Percentiles rank a stretch among this genome's conserved stretches.
Conservation (phyloP, 1,139 yeast genomes). For the Zygosaccharomyces pseudobailii region DNA sequence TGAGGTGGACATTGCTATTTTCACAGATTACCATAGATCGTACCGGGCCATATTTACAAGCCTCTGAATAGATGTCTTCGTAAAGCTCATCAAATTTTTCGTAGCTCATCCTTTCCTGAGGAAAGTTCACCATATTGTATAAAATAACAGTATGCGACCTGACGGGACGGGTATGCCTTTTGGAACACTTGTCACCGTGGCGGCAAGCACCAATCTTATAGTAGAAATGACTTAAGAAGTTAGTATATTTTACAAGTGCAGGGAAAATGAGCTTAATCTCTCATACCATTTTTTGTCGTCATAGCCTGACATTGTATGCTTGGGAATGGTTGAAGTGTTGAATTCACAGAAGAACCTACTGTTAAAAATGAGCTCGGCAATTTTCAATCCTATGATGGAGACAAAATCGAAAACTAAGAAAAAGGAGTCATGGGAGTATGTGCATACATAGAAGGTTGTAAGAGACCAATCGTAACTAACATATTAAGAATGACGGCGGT, state of each 20-base stretch:
- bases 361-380: not conserved
- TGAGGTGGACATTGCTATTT: slow-evolving; percentile 73
- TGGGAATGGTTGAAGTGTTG: not conserved
- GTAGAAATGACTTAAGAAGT: slow-evolving; percentile 49
- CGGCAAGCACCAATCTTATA: slow-evolving; percentile 88
- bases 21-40: slow-evolving; percentile 72
- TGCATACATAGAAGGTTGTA: not conserved
- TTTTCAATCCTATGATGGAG: not conserved
- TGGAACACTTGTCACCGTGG: slow-evolving; percentile 84
- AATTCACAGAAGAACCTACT: not conserved
- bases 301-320: slow-evolving; percentile 9
- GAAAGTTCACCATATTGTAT: slow-evolving; percentile 67
- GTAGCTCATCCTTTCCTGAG: slow-evolving; percentile 36
- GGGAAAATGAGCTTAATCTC: not conserved
- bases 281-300: slow-evolving; percentile 40
- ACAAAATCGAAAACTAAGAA: too few relatives aligned
- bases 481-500: slow-evolving; percentile 25
- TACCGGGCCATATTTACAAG: slow-evolving; percentile 57
- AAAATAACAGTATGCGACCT: slow-evolving; percentile 62
- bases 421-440: slow-evolving; percentile 12
- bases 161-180: slow-evolving; percentile 70
- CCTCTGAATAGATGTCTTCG: slow-evolving; percentile 67
- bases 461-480: not conserved
- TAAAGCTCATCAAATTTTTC: slow-evolving; percentile 56
- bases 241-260: not conserved